Conservation (phyloP, 2,329 filamentous ascomycete genomes). For the Penicillium sp. region DNA sequence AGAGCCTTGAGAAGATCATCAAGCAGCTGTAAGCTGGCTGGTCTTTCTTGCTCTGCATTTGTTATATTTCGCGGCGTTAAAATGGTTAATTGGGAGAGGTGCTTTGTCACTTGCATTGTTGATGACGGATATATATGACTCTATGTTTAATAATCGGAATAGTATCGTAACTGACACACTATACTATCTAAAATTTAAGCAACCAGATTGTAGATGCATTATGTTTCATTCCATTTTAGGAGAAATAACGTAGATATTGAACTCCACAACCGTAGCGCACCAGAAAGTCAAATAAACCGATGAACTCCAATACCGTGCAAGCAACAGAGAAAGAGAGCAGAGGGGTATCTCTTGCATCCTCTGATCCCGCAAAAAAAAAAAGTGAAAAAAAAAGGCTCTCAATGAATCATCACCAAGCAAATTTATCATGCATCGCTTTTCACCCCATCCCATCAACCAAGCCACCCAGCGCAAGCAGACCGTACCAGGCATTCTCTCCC, state of each 20-base stretch:
- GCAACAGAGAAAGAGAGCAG: conserved; percentile 12
- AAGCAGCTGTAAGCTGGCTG: conserved; percentile 44
- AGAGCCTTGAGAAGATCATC: conserved; percentile 75
- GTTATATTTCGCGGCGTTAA: conserved; percentile 14
- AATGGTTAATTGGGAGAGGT: conserved; percentile 10
- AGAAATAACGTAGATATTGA: background rate
- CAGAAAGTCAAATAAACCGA: background rate
- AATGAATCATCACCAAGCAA: background rate
- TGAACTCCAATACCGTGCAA: conserved; percentile 16
- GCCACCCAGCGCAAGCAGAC: background rate
- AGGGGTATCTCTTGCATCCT: conserved; percentile 13
- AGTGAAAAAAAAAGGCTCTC: background rate
- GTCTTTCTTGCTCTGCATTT: background rate
- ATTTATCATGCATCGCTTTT: conserved; percentile 6
- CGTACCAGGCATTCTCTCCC: background rate
- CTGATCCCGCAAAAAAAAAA: background rate
- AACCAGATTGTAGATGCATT: background rate
- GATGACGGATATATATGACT: conserved; percentile 10
- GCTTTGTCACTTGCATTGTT: conserved; percentile 1
- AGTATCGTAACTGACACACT: background rate
- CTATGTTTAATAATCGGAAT: background rate
- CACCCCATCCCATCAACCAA: background rate
- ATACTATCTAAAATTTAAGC: background rate
- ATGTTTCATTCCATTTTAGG: background rate
- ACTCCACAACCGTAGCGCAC: background rate